These are phyloP conservation scores for Capsicum rhomboideum DNA, from an alignment of 257 asterid species.

Conservation along the genomic window DNA sequence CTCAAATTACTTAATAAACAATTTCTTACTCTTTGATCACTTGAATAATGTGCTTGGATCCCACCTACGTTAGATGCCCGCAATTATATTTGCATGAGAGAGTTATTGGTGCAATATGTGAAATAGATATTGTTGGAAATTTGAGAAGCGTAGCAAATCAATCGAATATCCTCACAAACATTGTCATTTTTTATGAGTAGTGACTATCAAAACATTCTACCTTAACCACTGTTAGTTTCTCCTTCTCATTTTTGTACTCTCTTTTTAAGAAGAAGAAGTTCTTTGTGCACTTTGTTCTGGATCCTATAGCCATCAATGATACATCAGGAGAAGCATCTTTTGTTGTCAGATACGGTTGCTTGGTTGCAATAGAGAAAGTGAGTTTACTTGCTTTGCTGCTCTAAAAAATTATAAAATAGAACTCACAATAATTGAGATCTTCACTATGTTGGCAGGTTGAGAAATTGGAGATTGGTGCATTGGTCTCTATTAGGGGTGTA, in stretches of 20 bases:
- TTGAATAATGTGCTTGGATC: no score
- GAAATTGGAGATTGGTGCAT: conserved; percentile 63
- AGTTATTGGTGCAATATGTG: no score
- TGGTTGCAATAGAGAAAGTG: conserved; percentile 73
- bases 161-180: no score
- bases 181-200: no score
- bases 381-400: conserved; percentile 14
- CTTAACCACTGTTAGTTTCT: background rate
- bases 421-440: background rate
- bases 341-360: conserved; percentile 68
- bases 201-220: no score
- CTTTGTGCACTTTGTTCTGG: conserved; percentile 75
- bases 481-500: conserved; percentile 64
- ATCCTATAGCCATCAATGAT: conserved; percentile 49
- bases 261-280: conserved; percentile 44
- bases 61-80: no score
- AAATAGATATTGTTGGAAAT: no score
- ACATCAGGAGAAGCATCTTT: conserved; percentile 57
- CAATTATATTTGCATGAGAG: no score
- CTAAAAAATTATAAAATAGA: background rate
- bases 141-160: no score
- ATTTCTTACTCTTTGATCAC: no score
- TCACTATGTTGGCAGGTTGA: conserved; percentile 43
- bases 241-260: conserved; percentile 32
- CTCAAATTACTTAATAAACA: no score